Evolutionary conservation across 2,329 filamentous ascomycete species (phyloP).

Genomic region (Bipolaris victoriae): DNA sequence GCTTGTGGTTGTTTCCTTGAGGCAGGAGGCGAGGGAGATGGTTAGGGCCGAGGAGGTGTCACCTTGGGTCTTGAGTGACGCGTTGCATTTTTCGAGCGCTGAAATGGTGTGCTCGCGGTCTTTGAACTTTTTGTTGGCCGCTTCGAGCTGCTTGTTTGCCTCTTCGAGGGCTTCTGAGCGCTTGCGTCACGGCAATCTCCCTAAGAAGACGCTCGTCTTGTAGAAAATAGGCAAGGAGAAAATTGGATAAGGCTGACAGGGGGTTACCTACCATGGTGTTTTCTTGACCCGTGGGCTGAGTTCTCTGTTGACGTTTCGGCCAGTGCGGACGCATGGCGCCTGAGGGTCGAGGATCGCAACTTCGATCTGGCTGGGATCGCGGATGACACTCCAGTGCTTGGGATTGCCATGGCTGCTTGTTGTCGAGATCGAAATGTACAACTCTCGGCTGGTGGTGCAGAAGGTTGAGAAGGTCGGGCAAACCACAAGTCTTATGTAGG

Average conservation of each 20-base stretch:
- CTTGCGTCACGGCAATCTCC: constrained; percentile 8
- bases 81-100: background rate
- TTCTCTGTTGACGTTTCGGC: background rate
- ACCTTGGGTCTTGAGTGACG: constrained; percentile 2
- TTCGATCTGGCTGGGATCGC: background rate
- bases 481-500: too few relatives aligned
- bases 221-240: background rate
- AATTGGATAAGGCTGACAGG: background rate
- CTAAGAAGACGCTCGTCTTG: constrained; percentile 1
- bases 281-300: background rate
- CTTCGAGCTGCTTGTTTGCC: background rate
- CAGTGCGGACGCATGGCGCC: constrained; percentile 16
- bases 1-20: background rate
- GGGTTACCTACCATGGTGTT: background rate
- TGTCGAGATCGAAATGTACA: background rate
- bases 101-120: background rate
- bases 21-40: constrained; percentile 2
- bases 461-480: too few relatives aligned
- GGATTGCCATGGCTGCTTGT: background rate
- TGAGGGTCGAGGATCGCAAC: constrained; percentile 2
- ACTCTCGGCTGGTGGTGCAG: background rate
- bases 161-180: constrained; percentile 1
- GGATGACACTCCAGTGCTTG: too few relatives aligned
- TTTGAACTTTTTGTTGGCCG: background rate
- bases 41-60: background rate